These are phyloP conservation scores for Trichophyton benhamiae DNA, from an alignment of 2,329 filamentous ascomycete genomes.

Conservation along the genomic window DNA sequence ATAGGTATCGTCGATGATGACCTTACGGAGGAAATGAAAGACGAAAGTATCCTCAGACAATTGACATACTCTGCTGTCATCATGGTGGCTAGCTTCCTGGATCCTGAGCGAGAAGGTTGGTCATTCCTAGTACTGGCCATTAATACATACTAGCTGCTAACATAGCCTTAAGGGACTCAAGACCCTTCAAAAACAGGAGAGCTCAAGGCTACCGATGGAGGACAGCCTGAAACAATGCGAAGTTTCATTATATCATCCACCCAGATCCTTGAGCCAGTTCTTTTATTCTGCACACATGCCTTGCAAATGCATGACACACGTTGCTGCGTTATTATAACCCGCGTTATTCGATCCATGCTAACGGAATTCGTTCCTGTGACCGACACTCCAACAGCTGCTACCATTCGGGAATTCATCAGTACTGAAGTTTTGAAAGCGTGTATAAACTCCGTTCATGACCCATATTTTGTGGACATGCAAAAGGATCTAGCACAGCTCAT, in stretches of 20 bases:
- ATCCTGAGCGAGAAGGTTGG: constrained; percentile 55
- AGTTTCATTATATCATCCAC: constrained; percentile 71
- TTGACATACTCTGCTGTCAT: constrained; percentile 85
- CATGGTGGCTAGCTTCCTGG: constrained; percentile 80
- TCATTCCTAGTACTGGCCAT: constrained; percentile 10
- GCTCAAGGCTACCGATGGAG: constrained; percentile 2
- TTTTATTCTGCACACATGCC: constrained; percentile 83
- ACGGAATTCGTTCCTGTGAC: constrained; percentile 55
- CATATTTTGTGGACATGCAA: constrained; percentile 93
- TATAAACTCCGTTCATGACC: constrained; percentile 81
- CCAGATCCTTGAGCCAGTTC: constrained; percentile 70
- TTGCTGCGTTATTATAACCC: constrained; percentile 72
- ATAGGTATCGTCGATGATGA: constrained; percentile 59
- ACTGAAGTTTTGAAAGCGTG: constrained; percentile 80
- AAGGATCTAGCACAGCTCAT: constrained; percentile 83
- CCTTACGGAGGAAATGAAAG: constrained; percentile 92
- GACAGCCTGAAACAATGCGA: constrained; percentile 44
- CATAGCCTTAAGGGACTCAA: constrained; percentile 8
- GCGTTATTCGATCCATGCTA: constrained; percentile 74
- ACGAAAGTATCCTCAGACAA: constrained; percentile 86
- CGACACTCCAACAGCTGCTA: constrained; percentile 43
- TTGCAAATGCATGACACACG: constrained; percentile 82
- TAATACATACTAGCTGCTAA: not conserved
- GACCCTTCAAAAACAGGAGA: constrained; percentile 19
- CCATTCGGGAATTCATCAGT: constrained; percentile 79